These are phyloP conservation scores for Decorospora gaudefroyi DNA, from an alignment of 2,329 filamentous ascomycete species.

Conservation along the genomic window DNA sequence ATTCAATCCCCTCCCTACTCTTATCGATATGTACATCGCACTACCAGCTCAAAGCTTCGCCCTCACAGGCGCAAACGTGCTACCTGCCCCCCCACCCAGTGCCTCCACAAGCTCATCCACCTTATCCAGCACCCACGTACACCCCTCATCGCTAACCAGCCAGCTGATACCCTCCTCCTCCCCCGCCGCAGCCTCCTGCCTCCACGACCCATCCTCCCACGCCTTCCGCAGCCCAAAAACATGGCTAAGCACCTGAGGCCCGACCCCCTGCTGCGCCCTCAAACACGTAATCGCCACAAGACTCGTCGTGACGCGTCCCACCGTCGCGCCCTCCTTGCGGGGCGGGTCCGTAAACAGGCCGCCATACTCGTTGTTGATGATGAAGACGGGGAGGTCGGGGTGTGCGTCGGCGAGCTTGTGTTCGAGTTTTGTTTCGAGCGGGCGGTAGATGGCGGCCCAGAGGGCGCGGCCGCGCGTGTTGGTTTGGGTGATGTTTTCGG, in stretches of 20 bases:
- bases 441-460: constrained; percentile 78
- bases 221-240: constrained; percentile 80
- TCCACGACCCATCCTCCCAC: constrained; percentile 66
- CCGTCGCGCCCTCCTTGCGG: constrained; percentile 53
- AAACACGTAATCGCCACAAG: constrained; percentile 75
- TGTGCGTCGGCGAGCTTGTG: constrained; percentile 74
- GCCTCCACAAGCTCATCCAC: constrained; percentile 63
- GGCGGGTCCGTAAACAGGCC: constrained; percentile 72
- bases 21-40: too few species aligned
- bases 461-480: constrained; percentile 64
- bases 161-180: constrained; percentile 62
- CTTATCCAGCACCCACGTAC: constrained; percentile 64
- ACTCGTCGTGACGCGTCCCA: constrained; percentile 73
- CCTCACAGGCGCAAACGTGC: constrained; percentile 38
- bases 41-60: constrained; percentile 26
- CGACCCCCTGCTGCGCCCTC: constrained; percentile 78
- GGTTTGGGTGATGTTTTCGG: constrained; percentile 59
- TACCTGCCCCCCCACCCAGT: constrained; percentile 36
- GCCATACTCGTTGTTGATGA: constrained; percentile 74
- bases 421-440: constrained; percentile 72
- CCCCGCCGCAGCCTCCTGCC: constrained; percentile 51
- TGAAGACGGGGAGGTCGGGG: constrained; percentile 80
- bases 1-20: too few species aligned
- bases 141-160: constrained; percentile 68
- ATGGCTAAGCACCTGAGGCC: constrained; percentile 79